Evolutionary conservation across 805 yeast species (phyloP).

Genomic region (Candida broadrunensis): DNA sequence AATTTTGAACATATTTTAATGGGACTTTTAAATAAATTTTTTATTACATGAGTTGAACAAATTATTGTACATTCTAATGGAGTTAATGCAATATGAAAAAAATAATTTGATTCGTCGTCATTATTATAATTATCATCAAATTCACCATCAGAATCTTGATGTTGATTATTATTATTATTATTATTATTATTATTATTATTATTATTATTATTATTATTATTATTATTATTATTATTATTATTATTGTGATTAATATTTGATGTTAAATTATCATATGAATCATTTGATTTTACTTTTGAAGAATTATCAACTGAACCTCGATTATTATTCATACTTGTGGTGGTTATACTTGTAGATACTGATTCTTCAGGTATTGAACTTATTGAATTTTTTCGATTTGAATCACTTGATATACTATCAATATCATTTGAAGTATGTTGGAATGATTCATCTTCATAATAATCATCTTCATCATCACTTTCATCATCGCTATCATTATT

Average conservation of each 20-base stretch:
- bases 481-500: neutral
- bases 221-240: neutral
- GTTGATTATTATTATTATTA: neutral
- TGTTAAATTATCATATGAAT: slow-evolving; percentile 1
- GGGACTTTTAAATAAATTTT: slow-evolving; percentile 36
- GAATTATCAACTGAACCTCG: slow-evolving; percentile 22
- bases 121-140: slow-evolving; percentile 11
- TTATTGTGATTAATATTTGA: neutral
- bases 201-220: slow-evolving; percentile 1
- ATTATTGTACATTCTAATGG: slow-evolving; percentile 64
- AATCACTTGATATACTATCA: neutral
- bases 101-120: slow-evolving; percentile 38
- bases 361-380: slow-evolving; percentile 4
- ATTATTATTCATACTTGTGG: slow-evolving; percentile 22
- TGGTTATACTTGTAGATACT: slow-evolving; percentile 12
- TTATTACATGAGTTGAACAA: slow-evolving; percentile 41
- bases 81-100: slow-evolving; percentile 61
- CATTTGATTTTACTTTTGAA: slow-evolving; percentile 15
- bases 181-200: neutral
- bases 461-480: slow-evolving; percentile 10
- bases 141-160: neutral
- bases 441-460: slow-evolving; percentile 7
- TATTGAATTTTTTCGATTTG: slow-evolving; percentile 3
- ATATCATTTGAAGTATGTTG: slow-evolving; percentile 1
- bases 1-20: slow-evolving; percentile 29